Evolutionary conservation across 2,329 filamentous ascomycete genomes (phyloP).

Genomic region (Dryadomyces sulphureus): DNA sequence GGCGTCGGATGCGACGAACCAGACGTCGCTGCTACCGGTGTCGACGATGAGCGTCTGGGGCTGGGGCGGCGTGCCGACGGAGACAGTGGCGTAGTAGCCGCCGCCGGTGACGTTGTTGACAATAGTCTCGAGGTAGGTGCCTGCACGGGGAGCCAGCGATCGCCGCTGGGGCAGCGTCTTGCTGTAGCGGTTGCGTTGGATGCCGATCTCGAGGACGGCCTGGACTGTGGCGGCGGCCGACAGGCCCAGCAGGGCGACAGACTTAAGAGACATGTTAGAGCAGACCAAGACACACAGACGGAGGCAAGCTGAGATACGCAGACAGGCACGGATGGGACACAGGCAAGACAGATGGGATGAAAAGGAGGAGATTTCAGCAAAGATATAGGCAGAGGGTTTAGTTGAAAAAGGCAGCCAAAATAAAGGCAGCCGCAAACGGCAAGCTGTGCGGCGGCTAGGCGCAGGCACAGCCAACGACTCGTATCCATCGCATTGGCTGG

Average conservation of each 20-base stretch:
- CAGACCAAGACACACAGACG: too few relatives aligned
- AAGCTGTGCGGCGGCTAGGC: not conserved
- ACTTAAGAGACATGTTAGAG: not conserved
- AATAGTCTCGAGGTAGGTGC: conserved; percentile 22
- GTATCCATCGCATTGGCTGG: not conserved
- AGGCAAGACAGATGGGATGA: too few relatives aligned
- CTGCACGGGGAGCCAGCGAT: conserved; percentile 7
- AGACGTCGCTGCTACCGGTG: conserved; percentile 49
- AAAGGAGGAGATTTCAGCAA: too few relatives aligned
- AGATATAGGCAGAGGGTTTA: too few relatives aligned
- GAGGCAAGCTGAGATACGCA: too few relatives aligned
- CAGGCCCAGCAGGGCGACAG: not conserved
- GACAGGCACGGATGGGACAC: too few relatives aligned
- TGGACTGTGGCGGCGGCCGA: conserved; percentile 5
- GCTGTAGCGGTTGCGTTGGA: conserved; percentile 6
- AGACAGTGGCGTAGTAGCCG: conserved; percentile 41
- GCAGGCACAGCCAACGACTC: not conserved
- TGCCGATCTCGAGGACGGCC: conserved; percentile 10
- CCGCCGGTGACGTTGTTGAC: conserved; percentile 40
- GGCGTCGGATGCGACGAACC: conserved; percentile 29
- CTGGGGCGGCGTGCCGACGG: conserved; percentile 45
- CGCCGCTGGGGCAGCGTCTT: conserved; percentile 8
- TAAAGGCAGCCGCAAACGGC: not conserved
- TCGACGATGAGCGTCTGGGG: conserved; percentile 39
- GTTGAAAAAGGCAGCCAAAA: too few relatives aligned